A percentile compares a stretch with the other conserved stretches of the same genome.
Conservation (phyloP, 2,329 filamentous ascomycete genomes). For the Cladosporium cucumerinum region DNA sequence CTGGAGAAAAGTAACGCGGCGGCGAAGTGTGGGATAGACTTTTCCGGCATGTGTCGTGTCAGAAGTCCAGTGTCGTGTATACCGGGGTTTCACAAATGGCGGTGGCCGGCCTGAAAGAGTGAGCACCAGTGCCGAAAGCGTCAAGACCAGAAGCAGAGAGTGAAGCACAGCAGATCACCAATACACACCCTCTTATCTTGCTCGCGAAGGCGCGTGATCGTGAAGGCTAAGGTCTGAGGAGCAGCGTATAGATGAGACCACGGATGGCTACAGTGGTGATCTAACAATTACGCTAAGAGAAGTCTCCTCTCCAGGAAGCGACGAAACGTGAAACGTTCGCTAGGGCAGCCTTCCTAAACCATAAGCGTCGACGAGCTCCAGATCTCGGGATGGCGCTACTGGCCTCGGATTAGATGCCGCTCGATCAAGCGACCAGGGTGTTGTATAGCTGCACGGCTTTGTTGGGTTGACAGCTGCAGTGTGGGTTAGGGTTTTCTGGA, state of each 20-base stretch:
- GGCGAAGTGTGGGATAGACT: background rate
- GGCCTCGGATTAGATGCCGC: constrained; percentile 2
- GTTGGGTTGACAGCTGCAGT: background rate
- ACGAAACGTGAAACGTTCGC: constrained; percentile 15
- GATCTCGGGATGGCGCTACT: constrained; percentile 3
- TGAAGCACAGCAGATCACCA: constrained; percentile 5
- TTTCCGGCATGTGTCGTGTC: constrained; percentile 8
- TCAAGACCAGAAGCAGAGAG: background rate
- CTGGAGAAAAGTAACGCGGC: background rate
- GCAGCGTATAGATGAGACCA: background rate
- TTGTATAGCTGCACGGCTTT: constrained; percentile 4
- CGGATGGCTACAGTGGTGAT: background rate
- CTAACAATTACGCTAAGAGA: constrained; percentile 15
- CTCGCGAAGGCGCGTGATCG: background rate
- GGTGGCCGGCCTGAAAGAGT: constrained; percentile 5
- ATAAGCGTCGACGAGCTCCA: constrained; percentile 14
- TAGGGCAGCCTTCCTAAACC: constrained; percentile 9
- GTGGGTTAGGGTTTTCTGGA: background rate
- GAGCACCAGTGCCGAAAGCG: background rate
- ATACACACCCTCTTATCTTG: background rate
- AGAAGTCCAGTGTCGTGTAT: background rate
- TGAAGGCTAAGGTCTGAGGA: constrained; percentile 8
- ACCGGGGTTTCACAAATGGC: constrained; percentile 7
- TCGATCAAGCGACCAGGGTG: constrained; percentile 6
- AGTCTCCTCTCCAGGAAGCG: constrained; percentile 14